Evolutionary conservation across 805 yeast species (phyloP), one percentile per base, ranked within the genome.

Genomic region (Hanseniaspora singularis): DNA sequence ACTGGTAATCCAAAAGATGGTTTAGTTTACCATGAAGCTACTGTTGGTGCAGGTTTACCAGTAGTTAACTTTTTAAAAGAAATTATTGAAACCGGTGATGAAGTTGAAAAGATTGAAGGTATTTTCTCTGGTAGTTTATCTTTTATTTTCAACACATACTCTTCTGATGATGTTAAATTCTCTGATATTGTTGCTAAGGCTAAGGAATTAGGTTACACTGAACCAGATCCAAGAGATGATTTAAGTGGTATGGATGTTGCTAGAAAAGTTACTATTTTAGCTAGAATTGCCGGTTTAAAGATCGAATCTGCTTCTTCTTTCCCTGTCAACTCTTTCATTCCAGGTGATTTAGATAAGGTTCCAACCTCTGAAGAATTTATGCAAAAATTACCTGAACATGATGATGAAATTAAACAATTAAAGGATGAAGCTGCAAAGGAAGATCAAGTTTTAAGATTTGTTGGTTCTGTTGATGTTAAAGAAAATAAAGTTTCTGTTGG

Each of bases 161-260:
- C 96, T 34, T 76, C 94, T 39, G 68, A 73, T 40, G 70, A 73
- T 42, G 73, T 76, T 51, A 83, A 81, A 61, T 92, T 88, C 64
- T 86, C 96, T 22, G 95, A 87, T 47, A 79, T 92, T 42, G 97
- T 92, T 50, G 71, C 74, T 52, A 77, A 78, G 40, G 98, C 99
- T 45, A 89, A 89, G 67, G 66, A 78, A 44, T 71, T 86, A 54
- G 99, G 99, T 43, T 92, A 86, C 74, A 89, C 96, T 34, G 98
- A 92, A 68, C 99, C 99, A 41, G 99, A 92, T 64, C 98, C 99
- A 65, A 81, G 99, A 68, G 99, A 92, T 64, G 99, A 92, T 63
- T 76, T 92, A 65, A 92, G 89, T 64, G 99, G 99, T 46, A 73
- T 92, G 62, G 99, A 92, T 61, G 96, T 92, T 51, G 99, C 99